These are phyloP conservation scores for Colletotrichum gloeosporioides DNA, from an alignment of 2,329 filamentous ascomycete genomes.

Conservation along the genomic window DNA sequence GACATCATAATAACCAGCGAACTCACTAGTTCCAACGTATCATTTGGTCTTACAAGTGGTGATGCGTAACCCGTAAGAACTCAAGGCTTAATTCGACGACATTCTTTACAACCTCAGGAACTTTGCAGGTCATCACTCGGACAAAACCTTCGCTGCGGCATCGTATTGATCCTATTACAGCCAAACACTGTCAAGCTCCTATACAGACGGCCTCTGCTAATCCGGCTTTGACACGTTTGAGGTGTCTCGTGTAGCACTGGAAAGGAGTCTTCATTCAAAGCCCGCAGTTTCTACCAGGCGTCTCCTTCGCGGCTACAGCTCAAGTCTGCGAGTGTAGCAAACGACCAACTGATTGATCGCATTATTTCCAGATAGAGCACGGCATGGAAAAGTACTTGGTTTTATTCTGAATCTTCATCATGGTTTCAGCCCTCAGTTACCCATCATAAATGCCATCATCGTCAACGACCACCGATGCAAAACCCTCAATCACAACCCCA, in stretches of 20 bases:
- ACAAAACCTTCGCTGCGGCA: neutral
- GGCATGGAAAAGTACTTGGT: neutral
- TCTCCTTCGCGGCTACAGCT: neutral
- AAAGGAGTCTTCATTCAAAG: neutral
- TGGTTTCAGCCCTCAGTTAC: neutral
- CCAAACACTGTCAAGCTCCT: neutral
- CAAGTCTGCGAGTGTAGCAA: fast-evolving
- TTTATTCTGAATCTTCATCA: neutral
- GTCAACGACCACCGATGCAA: neutral
- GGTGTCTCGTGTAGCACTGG: neutral
- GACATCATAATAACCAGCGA: neutral
- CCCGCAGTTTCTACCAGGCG: fast-evolving
- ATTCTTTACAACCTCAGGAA: neutral
- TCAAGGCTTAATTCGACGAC: neutral
- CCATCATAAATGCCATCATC: neutral
- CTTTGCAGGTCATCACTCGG: neutral
- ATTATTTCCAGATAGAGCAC: neutral
- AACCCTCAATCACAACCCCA: neutral
- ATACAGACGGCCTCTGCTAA: neutral
- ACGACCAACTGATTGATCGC: fast-evolving
- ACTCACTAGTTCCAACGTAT: neutral
- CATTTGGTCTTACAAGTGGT: neutral
- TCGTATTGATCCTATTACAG: neutral
- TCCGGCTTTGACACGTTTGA: neutral
- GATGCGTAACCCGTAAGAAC: neutral